Evolutionary conservation across 768 basidiomycete genomes (phyloP), one percentile per base, ranked within the genome.

Genomic region (Pleurotus djamor): DNA sequence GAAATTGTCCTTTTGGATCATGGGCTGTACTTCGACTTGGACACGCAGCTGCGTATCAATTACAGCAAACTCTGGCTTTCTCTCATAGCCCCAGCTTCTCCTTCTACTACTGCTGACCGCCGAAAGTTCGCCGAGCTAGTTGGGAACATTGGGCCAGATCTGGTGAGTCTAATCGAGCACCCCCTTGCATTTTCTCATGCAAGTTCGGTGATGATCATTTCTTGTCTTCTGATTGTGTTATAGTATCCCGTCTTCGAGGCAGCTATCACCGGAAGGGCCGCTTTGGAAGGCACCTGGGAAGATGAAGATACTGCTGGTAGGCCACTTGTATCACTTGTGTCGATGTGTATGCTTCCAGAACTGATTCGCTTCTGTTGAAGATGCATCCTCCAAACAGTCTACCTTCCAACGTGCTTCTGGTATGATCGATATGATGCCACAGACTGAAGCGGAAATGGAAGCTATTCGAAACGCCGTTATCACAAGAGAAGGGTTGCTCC

Each of bases 1-100:
- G 97, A 99, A 68, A 91, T 98, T 52, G 95, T 93, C 28, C 80
- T 98, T 1, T 78, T 99, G 61, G 97, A 99, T 68, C 96, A 98
- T 64, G 96, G 93, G 4, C 76, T 94, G 14, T 96, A 98, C 72
- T 98, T 98, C 64, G 95, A 97, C 68, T 78, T 99, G 4, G 88
- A 93, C 58, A 75, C 84, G 16, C 79, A 87, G 44, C 76, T 98
- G 4, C 86, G 96, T 21, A 80, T 92, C 52, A 91, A 93, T 69
- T 93, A 93, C 66, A 81, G 88, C 78, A 86, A 88, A 76, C 80
- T 98, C 49, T 98, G 96, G 96, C 74, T 99, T 48, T 86, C 94
- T 8, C 78, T 99, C 14, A 91, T 98, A 56, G 83, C 86, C 1
- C 80, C 83, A 16, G 85, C 89, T 13, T 87, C 93, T 0, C 78